Conservation (phyloP, 2,329 filamentous ascomycete genomes). For the Malbranchea zuffiana region DNA sequence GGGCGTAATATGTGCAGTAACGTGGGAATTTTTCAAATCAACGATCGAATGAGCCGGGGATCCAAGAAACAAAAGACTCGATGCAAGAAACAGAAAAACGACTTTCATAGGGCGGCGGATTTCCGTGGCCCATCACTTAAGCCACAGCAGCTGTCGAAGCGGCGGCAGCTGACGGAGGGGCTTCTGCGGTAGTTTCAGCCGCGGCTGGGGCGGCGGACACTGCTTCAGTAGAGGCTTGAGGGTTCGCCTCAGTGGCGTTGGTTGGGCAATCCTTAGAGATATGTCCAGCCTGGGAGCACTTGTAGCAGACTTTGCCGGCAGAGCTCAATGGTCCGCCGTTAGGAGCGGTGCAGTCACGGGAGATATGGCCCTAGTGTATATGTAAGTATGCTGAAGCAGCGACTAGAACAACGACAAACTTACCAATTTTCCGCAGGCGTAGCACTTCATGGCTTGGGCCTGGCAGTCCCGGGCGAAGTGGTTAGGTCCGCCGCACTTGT, state of each 20-base stretch:
- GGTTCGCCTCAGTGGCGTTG: conserved; percentile 37
- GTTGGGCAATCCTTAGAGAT: conserved; percentile 92
- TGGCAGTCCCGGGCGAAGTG: conserved; percentile 98
- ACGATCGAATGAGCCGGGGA: conserved; percentile 11
- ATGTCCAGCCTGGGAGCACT: conserved; percentile 89
- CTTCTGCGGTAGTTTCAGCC: conserved; percentile 31
- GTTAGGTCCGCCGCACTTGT: conserved; percentile 74
- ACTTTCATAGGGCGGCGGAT: conserved; percentile 1
- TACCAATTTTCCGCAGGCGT: conserved; percentile 81
- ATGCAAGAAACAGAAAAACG: conserved; percentile 4
- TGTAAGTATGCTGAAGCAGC: not conserved
- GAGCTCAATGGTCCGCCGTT: conserved; percentile 94
- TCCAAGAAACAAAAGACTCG: not conserved
- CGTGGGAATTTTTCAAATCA: conserved; percentile 15
- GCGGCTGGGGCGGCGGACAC: conserved; percentile 25
- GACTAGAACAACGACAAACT: conserved; percentile 12
- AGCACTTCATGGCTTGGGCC: conserved; percentile 97
- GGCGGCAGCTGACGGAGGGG: conserved; percentile 25
- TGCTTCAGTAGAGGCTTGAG: conserved; percentile 18
- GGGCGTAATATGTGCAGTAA: conserved; percentile 31
- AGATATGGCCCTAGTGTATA: conserved; percentile 60
- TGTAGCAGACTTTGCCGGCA: conserved; percentile 96
- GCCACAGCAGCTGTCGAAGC: conserved; percentile 36
- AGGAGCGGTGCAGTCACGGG: conserved; percentile 86
- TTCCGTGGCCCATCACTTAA: conserved; percentile 21